Evolutionary conservation across 805 yeast genomes (phyloP).

Genomic region (Kazachstania africana): DNA sequence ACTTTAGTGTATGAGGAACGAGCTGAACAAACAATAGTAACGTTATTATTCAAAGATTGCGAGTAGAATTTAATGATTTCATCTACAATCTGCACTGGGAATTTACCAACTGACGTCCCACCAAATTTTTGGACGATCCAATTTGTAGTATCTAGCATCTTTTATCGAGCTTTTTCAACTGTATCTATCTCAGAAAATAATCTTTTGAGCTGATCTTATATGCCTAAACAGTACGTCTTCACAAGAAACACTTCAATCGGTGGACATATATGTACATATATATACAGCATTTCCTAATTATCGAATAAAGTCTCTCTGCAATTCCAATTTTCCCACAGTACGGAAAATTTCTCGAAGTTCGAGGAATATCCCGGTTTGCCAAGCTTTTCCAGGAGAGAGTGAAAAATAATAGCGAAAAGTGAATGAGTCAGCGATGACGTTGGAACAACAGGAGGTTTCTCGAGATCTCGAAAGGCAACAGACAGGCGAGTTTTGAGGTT

Average conservation of each 20-base stretch:
- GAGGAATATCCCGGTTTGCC: no score
- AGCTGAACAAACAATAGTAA: slow-evolving; percentile 94
- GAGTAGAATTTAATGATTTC: slow-evolving; percentile 67
- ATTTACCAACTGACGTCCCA: slow-evolving; percentile 94
- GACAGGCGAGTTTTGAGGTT: no score
- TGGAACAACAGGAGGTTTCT: no score
- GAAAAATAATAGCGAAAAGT: no score
- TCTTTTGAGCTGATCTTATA: background rate
- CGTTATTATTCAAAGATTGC: slow-evolving; percentile 35
- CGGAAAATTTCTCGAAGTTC: no score
- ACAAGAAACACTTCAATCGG: background rate
- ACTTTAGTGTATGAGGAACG: slow-evolving; percentile 82
- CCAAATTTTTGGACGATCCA: slow-evolving; percentile 93
- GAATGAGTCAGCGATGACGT: no score
- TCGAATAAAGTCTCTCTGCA: no score
- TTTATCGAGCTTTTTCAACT: no score
- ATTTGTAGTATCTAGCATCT: slow-evolving; percentile 19
- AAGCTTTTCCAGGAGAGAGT: no score
- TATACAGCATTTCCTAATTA: no score
- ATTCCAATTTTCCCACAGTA: no score
- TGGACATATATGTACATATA: background rate
- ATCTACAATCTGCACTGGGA: slow-evolving; percentile 73
- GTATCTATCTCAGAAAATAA: background rate
- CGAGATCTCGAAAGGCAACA: no score
- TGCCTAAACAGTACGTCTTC: background rate